Evolutionary conservation across 305 asterid genomes (phyloP).

Genomic region (Rubia tinctorum): DNA sequence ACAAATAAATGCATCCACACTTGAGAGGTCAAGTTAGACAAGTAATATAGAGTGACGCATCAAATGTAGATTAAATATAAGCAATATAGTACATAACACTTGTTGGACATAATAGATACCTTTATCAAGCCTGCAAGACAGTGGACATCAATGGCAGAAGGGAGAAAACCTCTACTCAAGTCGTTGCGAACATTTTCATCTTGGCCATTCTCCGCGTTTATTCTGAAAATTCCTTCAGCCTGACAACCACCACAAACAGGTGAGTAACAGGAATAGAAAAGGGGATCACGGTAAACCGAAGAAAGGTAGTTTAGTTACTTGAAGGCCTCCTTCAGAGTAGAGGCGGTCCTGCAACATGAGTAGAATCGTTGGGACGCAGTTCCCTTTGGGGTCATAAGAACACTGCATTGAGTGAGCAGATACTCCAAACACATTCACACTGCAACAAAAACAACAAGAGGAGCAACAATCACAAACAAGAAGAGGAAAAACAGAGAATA

Average conservation of each 20-base stretch:
- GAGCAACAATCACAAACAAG: too few species aligned
- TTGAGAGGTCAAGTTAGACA: too few species aligned
- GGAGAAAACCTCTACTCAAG: constrained; percentile 64
- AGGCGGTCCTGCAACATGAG: constrained; percentile 70
- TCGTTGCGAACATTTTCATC: constrained; percentile 59
- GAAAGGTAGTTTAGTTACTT: constrained; percentile 25
- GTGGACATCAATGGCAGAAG: constrained; percentile 72
- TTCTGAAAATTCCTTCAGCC: constrained; percentile 92
- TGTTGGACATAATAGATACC: constrained; percentile 30
- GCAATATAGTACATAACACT: too few species aligned
- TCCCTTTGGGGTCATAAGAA: constrained; percentile 64
- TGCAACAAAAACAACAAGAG: constrained; percentile 23
- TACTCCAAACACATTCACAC: constrained; percentile 81
- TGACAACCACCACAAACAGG: constrained; percentile 11
- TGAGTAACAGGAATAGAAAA: neutral
- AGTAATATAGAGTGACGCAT: too few species aligned
- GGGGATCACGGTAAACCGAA: neutral
- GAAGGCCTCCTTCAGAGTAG: constrained; percentile 74
- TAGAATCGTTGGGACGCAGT: constrained; percentile 76
- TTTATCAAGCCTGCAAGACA: constrained; percentile 82
- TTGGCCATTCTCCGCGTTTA: constrained; percentile 69
- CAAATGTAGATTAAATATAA: too few species aligned
- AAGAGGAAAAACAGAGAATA: neutral
- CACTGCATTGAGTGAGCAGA: constrained; percentile 90
- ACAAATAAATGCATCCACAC: too few species aligned